Evolutionary conservation across 1,284 basidiomycete genomes (phyloP).

Genomic region (Leccinum fallax): DNA sequence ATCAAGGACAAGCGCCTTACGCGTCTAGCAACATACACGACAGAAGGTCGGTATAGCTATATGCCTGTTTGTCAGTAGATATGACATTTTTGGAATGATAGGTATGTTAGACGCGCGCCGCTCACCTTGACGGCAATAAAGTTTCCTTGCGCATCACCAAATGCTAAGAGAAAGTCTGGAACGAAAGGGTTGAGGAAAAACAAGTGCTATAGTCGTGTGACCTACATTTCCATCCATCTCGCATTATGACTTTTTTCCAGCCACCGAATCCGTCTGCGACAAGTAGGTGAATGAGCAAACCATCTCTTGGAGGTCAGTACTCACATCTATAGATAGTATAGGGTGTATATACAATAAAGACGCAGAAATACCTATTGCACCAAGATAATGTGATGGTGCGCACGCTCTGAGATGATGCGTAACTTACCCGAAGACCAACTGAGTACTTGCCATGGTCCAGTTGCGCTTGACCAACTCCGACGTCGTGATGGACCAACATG

Average conservation of each 20-base stretch:
- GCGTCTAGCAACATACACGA: slow-evolving; percentile 89
- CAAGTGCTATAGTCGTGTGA: slow-evolving; percentile 3
- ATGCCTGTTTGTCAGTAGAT: slow-evolving; percentile 51
- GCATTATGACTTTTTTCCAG: slow-evolving; percentile 69
- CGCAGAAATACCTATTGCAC: slow-evolving; percentile 67
- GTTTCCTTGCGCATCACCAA: slow-evolving; percentile 81
- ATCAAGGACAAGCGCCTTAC: slow-evolving; percentile 41
- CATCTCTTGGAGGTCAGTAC: slow-evolving; percentile 16
- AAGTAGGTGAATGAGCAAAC: slow-evolving; percentile 3
- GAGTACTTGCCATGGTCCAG: slow-evolving; percentile 77
- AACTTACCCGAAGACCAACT: slow-evolving; percentile 75
- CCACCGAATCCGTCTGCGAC: slow-evolving; percentile 71
- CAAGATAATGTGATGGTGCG: slow-evolving; percentile 1
- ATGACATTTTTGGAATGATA: neutral
- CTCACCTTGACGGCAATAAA: slow-evolving; percentile 76
- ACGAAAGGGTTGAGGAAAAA: neutral
- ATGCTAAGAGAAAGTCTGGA: slow-evolving; percentile 73
- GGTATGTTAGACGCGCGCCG: neutral
- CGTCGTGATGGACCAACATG: slow-evolving; percentile 55
- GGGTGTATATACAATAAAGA: slow-evolving; percentile 76
- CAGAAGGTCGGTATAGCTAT: slow-evolving; percentile 80
- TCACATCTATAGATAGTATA: slow-evolving; percentile 81
- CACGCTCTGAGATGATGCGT: neutral
- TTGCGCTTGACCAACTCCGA: slow-evolving; percentile 67
- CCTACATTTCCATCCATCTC: slow-evolving; percentile 88